Evolutionary conservation across 2,329 filamentous ascomycete genomes (phyloP), one percentile per base, ranked within the genome.

Genomic region (Periconia digitata): DNA sequence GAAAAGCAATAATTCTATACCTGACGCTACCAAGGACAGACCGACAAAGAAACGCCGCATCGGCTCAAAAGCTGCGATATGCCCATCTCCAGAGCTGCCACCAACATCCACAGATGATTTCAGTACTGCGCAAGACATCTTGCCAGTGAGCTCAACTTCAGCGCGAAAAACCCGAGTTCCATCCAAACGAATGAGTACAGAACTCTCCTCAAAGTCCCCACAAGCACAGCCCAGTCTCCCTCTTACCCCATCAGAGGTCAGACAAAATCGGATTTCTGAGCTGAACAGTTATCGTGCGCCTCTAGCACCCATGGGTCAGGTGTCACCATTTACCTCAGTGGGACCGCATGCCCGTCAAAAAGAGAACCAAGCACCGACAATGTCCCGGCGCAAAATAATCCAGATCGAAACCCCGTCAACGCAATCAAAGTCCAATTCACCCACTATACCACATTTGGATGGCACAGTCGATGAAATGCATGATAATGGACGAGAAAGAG

Each of bases 281-380:
- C 44, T 51, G 1, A 41, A 57, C 15, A 35, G 34, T 16, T 55
- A 45, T 23, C 47, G 47, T 29, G 45, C 46, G 7, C 47, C 55
- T 17, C 23, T 41, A 16, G 46, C 47, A 3, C 43, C 49, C 1
- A 53, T 47, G 46, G 40, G 22, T 13, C 15, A 12, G 6, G 21
- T 23, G 16, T 7, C 38, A n/a, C n/a, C 38, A 8, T 40, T 40
- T 23, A 6, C 38, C 12, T 7, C 21, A 8, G 24, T 40, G 13
- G 18, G 13, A 23, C 18, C 37, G 27, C 3, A 10, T 32, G 12
- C n/a, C n/a, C n/a, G n/a, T n/a, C n/a, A n/a, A n/a, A n/a, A n/a
- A n/a, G n/a, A n/a, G n/a, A n/a, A n/a, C n/a, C n/a, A n/a, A 6
- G 20, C 20, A 40, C 21, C 38, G 16, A 8, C 37, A 20, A 6